Percentiles rank a stretch among this genome's conserved stretches.
phyloP scores from a whole-genome alignment of 805 yeast genomes.

The Kazachstania africana region DNA sequence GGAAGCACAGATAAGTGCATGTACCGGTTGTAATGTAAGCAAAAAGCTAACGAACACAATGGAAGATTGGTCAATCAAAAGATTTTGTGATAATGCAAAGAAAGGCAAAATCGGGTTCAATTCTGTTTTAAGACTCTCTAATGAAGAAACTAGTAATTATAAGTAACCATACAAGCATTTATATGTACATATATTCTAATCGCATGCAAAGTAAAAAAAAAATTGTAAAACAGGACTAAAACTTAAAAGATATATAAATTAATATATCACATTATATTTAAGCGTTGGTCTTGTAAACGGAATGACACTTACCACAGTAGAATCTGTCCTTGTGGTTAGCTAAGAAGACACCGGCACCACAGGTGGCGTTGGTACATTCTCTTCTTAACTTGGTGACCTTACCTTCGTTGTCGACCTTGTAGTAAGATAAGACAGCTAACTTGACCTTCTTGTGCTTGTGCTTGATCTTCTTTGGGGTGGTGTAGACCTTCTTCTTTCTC shows the following conservation, averaged over 20 bases:
- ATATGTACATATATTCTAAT: neutral
- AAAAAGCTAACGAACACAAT: constrained; percentile 61
- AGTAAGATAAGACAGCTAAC: constrained; percentile 98
- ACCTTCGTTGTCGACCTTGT: constrained; percentile 98
- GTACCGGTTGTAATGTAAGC: constrained; percentile 48
- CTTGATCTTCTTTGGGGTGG: constrained; percentile 99
- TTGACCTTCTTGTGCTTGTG: constrained; percentile 99
- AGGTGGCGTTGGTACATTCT: constrained; percentile 88
- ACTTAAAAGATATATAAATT: neutral
- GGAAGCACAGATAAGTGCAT: constrained; percentile 81
- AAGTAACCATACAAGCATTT: too few relatives aligned
- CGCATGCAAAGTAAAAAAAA: neutral
- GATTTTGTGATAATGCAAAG: constrained; percentile 79
- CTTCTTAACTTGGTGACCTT: constrained; percentile 97
- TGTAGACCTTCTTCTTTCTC: constrained; percentile 99
- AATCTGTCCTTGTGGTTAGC: constrained; percentile 98
- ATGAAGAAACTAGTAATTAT: constrained; percentile 8
- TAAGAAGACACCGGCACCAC: constrained; percentile 99
- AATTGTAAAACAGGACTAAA: neutral
- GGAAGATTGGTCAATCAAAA: constrained; percentile 85
- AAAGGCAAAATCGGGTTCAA: constrained; percentile 83
- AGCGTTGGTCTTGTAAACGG: constrained; percentile 56
- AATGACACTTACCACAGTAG: constrained; percentile 99
- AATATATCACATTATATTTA: constrained; percentile 6
- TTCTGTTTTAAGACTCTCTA: constrained; percentile 45